phyloP scores from a whole-genome alignment of 345 rosid genomes.

The Populus simonii region DNA sequence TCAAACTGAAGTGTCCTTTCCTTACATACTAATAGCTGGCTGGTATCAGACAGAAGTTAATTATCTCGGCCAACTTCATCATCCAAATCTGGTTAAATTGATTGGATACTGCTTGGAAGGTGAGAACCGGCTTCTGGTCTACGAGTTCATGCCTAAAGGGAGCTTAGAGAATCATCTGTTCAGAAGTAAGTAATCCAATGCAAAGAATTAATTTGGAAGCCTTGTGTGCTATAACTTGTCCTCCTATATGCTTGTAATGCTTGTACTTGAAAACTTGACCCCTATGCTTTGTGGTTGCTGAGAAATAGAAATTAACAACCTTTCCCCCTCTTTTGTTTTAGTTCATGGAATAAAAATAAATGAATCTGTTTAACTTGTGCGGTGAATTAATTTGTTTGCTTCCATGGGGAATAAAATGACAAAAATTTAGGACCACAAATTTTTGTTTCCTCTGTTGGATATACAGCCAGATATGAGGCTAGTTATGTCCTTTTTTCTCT shows the following conservation, averaged over 20 bases:
- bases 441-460: not conserved
- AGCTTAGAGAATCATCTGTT: constrained; percentile 82
- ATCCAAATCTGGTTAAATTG: constrained; percentile 81
- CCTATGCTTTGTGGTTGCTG: not conserved
- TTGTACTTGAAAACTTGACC: not conserved
- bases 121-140: constrained; percentile 76
- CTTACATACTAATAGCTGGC: constrained; percentile 21
- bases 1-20: not conserved
- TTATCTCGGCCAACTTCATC: constrained; percentile 95
- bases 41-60: constrained; percentile 87
- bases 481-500: not conserved
- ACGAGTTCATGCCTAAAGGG: constrained; percentile 95
- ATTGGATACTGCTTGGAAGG: constrained; percentile 88
- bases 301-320: not conserved
- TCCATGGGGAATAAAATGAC: not conserved
- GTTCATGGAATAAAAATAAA: not conserved
- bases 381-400: not conserved
- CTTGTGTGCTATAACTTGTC: not conserved
- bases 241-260: not conserved
- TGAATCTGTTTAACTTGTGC: not conserved
- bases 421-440: not conserved
- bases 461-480: not conserved
- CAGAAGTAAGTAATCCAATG: constrained; percentile 44
- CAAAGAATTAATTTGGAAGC: not conserved
- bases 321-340: not conserved